These are phyloP conservation scores for Populus euphratica DNA, from an alignment of 345 rosid genomes.

Conservation along the genomic window DNA sequence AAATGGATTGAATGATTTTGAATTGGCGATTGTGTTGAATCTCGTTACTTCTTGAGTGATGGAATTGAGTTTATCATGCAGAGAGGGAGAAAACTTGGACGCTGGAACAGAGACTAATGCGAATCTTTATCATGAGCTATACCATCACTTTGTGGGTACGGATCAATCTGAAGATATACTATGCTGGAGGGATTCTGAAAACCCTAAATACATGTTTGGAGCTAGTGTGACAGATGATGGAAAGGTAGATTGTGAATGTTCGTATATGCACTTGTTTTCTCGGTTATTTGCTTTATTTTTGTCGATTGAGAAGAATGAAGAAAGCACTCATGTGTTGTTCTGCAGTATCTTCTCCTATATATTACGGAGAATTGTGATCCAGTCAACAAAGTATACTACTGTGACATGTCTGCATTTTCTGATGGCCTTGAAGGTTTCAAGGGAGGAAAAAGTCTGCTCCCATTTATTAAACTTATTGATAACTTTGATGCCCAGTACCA, in stretches of 20 bases:
- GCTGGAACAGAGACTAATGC: constrained; percentile 90
- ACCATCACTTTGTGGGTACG: constrained; percentile 74
- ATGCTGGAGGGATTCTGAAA: constrained; percentile 84
- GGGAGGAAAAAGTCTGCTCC: constrained; percentile 45
- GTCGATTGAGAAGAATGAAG: background rate
- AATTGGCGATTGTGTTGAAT: background rate
- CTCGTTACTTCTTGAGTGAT: background rate
- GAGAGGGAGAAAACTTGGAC: constrained; percentile 72
- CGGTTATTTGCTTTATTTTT: background rate
- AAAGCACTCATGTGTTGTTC: background rate
- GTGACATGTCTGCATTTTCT: constrained; percentile 58
- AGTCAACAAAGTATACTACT: constrained; percentile 70
- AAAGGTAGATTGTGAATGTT: constrained; percentile 39
- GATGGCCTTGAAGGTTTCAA: constrained; percentile 63
- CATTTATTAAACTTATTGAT: constrained; percentile 74
- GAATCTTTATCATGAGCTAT: constrained; percentile 68
- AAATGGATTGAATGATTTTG: background rate
- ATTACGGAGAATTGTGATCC: constrained; percentile 66
- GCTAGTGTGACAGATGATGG: constrained; percentile 76
- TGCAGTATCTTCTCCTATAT: constrained; percentile 69
- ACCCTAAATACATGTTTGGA: constrained; percentile 60
- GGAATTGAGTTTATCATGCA: constrained; percentile 21
- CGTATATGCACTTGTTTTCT: background rate
- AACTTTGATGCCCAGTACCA: constrained; percentile 58
- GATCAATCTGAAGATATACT: constrained; percentile 77